Percentiles rank a stretch among this genome's conserved stretches.
Evolutionary conservation across 2,329 filamentous ascomycete genomes (phyloP).

Genomic region (Neofusicoccum ribis): DNA sequence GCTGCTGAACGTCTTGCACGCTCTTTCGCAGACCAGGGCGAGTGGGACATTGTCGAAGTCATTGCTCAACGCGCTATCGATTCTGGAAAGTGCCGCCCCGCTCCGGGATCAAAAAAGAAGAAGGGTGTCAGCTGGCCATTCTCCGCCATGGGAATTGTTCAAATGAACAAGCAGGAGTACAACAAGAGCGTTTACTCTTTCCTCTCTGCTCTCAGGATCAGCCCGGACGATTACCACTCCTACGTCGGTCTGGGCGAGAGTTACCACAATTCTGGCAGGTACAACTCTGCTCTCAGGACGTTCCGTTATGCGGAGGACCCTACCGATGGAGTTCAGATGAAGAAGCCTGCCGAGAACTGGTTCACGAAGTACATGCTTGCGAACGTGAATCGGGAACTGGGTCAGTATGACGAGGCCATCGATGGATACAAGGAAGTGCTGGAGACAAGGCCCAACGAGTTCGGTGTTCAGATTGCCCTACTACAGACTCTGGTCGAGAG

Average conservation of each 20-base stretch:
- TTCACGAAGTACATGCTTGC: slow-evolving; percentile 96
- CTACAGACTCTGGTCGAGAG: slow-evolving; percentile 86
- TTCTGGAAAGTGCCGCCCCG: slow-evolving; percentile 87
- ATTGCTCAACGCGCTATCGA: slow-evolving; percentile 88
- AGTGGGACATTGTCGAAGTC: slow-evolving; percentile 96
- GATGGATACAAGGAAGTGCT: slow-evolving; percentile 74
- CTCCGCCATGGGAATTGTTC: slow-evolving; percentile 87
- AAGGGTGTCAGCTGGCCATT: slow-evolving; percentile 96
- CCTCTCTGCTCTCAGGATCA: slow-evolving; percentile 80
- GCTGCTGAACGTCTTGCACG: slow-evolving; percentile 85
- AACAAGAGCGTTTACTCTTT: slow-evolving; percentile 87
- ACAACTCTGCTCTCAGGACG: slow-evolving; percentile 90
- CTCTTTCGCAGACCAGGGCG: slow-evolving; percentile 82
- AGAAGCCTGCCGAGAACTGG: slow-evolving; percentile 72
- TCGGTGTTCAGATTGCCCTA: slow-evolving; percentile 83
- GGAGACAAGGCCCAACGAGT: slow-evolving; percentile 66
- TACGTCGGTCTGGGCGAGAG: slow-evolving; percentile 98
- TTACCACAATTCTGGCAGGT: slow-evolving; percentile 90
- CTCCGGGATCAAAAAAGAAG: slow-evolving; percentile 91
- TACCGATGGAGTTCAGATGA: slow-evolving; percentile 59
- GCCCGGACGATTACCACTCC: slow-evolving; percentile 85
- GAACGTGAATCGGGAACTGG: slow-evolving; percentile 89
- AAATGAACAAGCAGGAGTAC: slow-evolving; percentile 92
- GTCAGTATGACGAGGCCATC: slow-evolving; percentile 84
- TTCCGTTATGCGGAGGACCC: slow-evolving; percentile 82